Evolutionary conservation across 306 rosid genomes (phyloP).

Genomic region (Aeschynomene evenia): DNA sequence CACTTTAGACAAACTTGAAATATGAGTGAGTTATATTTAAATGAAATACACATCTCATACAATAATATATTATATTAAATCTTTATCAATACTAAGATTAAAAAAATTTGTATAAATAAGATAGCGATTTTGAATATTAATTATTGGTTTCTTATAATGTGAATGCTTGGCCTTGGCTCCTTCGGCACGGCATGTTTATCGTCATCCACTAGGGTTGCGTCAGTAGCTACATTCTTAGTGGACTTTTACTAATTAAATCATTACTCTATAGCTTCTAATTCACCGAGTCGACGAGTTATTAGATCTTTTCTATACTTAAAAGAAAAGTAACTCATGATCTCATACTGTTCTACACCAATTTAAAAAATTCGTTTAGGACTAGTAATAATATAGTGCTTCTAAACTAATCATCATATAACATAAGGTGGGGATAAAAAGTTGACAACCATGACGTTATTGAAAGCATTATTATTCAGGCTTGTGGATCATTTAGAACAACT

Average conservation of each 20-base stretch:
- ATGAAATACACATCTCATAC: too few species aligned
- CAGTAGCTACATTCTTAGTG: not conserved
- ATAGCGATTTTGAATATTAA: too few species aligned
- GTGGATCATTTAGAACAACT: not conserved
- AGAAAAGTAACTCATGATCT: too few species aligned
- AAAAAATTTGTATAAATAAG: too few species aligned
- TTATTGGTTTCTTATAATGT: not conserved
- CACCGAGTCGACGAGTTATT: not conserved
- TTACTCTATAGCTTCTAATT: conserved; percentile 6
- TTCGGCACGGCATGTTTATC: conserved; percentile 18
- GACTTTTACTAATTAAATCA: not conserved
- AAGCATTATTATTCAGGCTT: too few species aligned
- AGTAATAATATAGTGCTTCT: not conserved
- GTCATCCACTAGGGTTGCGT: conserved; percentile 10
- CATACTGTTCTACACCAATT: too few species aligned
- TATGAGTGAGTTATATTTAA: too few species aligned
- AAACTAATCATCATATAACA: not conserved
- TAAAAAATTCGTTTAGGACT: not conserved
- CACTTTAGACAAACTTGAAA: too few species aligned
- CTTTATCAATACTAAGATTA: too few species aligned
- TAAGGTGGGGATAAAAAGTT: not conserved
- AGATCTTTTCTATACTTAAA: too few species aligned
- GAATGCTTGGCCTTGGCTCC: conserved; percentile 3
- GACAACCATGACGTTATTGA: not conserved
- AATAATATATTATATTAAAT: too few species aligned